These are phyloP conservation scores for Hordeum marinum DNA, from an alignment of 176 grass and related monocot genomes.

Conservation along the genomic window DNA sequence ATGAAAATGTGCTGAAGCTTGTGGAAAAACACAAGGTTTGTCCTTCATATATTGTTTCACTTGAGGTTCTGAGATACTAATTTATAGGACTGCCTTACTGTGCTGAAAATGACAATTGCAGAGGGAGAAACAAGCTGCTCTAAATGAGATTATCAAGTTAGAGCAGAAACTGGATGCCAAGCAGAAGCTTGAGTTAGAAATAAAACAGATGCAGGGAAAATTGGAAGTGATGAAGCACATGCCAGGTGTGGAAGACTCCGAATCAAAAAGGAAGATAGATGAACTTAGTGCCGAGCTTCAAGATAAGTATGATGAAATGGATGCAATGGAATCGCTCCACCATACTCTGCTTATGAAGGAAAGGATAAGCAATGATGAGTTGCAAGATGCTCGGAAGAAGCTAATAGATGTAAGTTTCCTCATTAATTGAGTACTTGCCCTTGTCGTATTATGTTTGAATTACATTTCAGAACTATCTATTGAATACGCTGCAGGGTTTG, in stretches of 20 bases:
- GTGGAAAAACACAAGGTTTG: constrained; percentile 53
- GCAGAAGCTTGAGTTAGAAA: constrained; percentile 44
- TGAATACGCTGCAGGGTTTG: not conserved
- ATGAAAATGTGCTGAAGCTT: constrained; percentile 59
- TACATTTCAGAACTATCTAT: not conserved
- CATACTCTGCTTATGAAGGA: constrained; percentile 44
- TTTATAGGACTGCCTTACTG: not conserved
- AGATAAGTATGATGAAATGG: constrained; percentile 43
- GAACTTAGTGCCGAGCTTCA: constrained; percentile 38
- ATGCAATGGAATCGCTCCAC: constrained; percentile 41
- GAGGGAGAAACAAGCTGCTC: constrained; percentile 43
- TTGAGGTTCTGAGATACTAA: not conserved
- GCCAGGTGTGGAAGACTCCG: constrained; percentile 31
- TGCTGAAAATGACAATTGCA: constrained; percentile 24
- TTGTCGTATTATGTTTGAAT: not conserved
- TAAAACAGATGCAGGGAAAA: constrained; percentile 46
- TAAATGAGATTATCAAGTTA: constrained; percentile 40
- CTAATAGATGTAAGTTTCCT: constrained; percentile 11
- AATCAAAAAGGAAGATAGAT: constrained; percentile 26
- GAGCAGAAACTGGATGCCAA: constrained; percentile 48
- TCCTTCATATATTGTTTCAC: not conserved
- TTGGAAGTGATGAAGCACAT: constrained; percentile 43
- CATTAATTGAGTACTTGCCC: not conserved
- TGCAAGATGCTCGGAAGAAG: constrained; percentile 54
- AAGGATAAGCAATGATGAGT: constrained; percentile 44